Conservation (phyloP, 192 early-diverging fungal genomes). For the Podila epicladia region DNA sequence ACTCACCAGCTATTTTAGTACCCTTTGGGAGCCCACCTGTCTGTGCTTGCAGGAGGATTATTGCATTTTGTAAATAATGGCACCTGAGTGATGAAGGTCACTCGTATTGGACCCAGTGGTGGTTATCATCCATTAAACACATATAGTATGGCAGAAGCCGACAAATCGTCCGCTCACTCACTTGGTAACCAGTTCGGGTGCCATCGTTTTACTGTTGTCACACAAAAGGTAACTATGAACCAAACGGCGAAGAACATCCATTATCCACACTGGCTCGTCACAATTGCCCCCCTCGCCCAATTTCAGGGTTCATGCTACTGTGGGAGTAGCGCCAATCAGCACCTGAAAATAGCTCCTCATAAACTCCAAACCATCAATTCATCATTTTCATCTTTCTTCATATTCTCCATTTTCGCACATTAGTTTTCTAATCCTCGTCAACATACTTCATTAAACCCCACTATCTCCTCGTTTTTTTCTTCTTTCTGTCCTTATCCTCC, state of each 20-base stretch:
- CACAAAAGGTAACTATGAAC: too few relatives aligned
- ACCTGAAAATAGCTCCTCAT: neutral
- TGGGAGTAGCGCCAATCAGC: neutral
- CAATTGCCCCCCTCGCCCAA: neutral
- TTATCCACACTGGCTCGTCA: neutral
- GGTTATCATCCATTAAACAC: too few relatives aligned
- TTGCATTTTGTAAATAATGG: neutral
- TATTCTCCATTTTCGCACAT: neutral
- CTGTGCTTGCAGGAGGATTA: neutral
- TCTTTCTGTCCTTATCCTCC: neutral
- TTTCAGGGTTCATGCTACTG: neutral
- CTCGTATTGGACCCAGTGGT: too few relatives aligned
- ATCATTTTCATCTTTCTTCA: neutral
- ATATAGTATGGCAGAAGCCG: too few relatives aligned
- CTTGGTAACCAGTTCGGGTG: too few relatives aligned
- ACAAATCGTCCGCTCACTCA: too few relatives aligned
- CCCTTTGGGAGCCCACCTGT: slow-evolving; percentile 2
- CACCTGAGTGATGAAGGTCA: too few relatives aligned
- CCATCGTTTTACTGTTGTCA: too few relatives aligned
- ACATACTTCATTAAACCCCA: neutral
- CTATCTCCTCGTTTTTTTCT: neutral
- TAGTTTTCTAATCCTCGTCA: neutral
- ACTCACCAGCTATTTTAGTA: neutral
- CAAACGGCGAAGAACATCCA: too few relatives aligned
- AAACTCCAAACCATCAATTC: neutral